phyloP scores from a whole-genome alignment of 805 yeast species.

The Candida odintsovae region DNA sequence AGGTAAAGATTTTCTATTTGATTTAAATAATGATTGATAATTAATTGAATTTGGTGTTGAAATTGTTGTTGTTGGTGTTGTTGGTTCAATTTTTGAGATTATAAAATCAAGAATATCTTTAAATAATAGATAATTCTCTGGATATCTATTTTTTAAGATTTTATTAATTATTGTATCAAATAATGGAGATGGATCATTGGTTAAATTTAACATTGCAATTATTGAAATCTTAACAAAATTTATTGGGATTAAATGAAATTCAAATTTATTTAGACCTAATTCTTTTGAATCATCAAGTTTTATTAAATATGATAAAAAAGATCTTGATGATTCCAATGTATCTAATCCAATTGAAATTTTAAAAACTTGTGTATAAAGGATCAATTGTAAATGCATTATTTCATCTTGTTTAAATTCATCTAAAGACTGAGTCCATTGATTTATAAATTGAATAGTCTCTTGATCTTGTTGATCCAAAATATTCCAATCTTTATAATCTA shows the following conservation, averaged over 20 bases:
- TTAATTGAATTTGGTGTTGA: too few species aligned
- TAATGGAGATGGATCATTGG: slow-evolving; percentile 6
- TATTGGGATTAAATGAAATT: slow-evolving; percentile 23
- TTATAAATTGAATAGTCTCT: slow-evolving; percentile 20
- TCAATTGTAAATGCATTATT: slow-evolving; percentile 5
- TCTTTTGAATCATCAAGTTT: slow-evolving; percentile 10
- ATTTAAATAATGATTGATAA: background rate
- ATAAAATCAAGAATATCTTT: slow-evolving; percentile 11
- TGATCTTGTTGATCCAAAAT: slow-evolving; percentile 6
- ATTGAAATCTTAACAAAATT: slow-evolving; percentile 22
- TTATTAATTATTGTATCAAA: background rate
- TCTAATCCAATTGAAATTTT: slow-evolving; percentile 15
- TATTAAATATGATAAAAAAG: slow-evolving; percentile 9
- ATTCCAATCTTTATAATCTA: slow-evolving; percentile 6
- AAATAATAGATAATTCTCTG: slow-evolving; percentile 22
- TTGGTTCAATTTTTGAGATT: background rate
- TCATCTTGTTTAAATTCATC: slow-evolving; percentile 6
- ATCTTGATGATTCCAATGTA: slow-evolving; percentile 10
- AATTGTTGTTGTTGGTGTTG: too few species aligned
- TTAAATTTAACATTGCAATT: slow-evolving; percentile 15
- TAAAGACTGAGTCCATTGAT: slow-evolving; percentile 27
- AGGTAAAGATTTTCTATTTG: background rate
- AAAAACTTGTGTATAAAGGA: slow-evolving; percentile 7
- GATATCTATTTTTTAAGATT: slow-evolving; percentile 21
- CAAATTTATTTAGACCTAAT: slow-evolving; percentile 22